Base-by-base conservation (phyloP, 192 early-diverging fungal genomes). In the Gamsiella multidivaricata region DNA sequence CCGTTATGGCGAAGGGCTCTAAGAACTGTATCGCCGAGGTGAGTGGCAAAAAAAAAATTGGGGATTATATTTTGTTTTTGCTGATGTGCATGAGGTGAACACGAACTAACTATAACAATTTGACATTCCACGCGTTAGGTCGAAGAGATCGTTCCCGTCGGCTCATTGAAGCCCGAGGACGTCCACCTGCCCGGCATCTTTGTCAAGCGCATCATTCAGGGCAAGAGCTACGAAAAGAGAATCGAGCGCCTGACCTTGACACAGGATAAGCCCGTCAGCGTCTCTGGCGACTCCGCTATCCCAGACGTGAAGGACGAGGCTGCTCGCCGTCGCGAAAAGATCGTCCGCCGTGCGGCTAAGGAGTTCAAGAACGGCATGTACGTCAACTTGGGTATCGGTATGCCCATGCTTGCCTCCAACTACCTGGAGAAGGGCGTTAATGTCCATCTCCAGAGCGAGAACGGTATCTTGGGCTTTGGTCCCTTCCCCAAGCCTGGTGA, bases 291-390 rank as follows among this genome's bases (percentile, higher is more conserved):
- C 51, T 51, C 71, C 3, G 52, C 64, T 54, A 70, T 76, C 3
- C 54, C 62, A 36, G 80, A 80, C 15, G 73, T 81, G 28, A 63
- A 59, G 34, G 69, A 68, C 43, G 69, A 69, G 45, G 83, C 72
- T 33, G 82, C 76, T 17, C 36, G 36, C 20, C 60, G 79, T 59
- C 80, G 93, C 33, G 89, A 92, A 51, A 82, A 85, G 65, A 94
- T 94, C 61, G 89, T 93, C 47, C 82, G 89, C 51, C 82, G 93
- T 28, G 93, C 91, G 2, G 93, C 93, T 2, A 88, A 87, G 56
- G 93, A 94, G 82, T 91, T 94, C 71, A 86, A 87, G 79, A 86
- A 90, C 61, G 89, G 90, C 51, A 90, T 91, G 89, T 89, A 89
- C 45, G 88, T 85, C 57, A 89, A 92, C 81, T 81, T 92, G 32